A percentile compares a stretch with the other conserved stretches of the same genome.
phyloP scores from a whole-genome alignment of 1,284 basidiomycete genomes.

The Trametes pubescens region DNA sequence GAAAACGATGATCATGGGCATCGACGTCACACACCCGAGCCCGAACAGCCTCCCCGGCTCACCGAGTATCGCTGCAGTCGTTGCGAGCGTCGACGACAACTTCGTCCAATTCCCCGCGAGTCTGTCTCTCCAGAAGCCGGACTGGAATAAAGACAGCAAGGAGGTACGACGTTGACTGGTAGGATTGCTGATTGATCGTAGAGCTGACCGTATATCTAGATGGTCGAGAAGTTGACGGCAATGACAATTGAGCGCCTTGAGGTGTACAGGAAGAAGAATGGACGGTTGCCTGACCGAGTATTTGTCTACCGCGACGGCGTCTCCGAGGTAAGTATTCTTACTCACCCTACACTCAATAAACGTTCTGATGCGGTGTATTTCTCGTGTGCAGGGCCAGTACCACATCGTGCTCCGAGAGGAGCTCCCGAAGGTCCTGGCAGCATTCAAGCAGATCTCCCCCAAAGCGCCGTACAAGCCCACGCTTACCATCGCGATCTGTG shows the following conservation, averaged over 20 bases:
- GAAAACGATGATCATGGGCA: slow-evolving; percentile 82
- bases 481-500: slow-evolving; percentile 78
- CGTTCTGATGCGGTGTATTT: slow-evolving; percentile 2
- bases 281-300: slow-evolving; percentile 63
- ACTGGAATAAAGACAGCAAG: slow-evolving; percentile 49
- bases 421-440: slow-evolving; percentile 60
- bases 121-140: slow-evolving; percentile 66
- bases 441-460: slow-evolving; percentile 62
- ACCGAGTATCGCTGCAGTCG: slow-evolving; percentile 81
- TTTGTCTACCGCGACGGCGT: slow-evolving; percentile 81
- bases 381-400: slow-evolving; percentile 67
- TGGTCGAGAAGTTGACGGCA: slow-evolving; percentile 66
- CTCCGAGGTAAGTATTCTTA: slow-evolving; percentile 61
- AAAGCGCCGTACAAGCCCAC: slow-evolving; percentile 62
- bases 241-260: slow-evolving; percentile 78
- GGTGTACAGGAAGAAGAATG: slow-evolving; percentile 60
- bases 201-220: slow-evolving; percentile 51
- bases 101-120: slow-evolving; percentile 79
- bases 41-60: slow-evolving; percentile 63
- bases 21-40: slow-evolving; percentile 81
- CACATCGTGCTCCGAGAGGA: slow-evolving; percentile 64
- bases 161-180: slow-evolving; percentile 56
- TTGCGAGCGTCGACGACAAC: slow-evolving; percentile 69
- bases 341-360: neutral
- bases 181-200: neutral